These are phyloP conservation scores for Rhodosporidiobolus sp. DNA, from an alignment of 768 basidiomycete genomes.

Conservation along the genomic window DNA sequence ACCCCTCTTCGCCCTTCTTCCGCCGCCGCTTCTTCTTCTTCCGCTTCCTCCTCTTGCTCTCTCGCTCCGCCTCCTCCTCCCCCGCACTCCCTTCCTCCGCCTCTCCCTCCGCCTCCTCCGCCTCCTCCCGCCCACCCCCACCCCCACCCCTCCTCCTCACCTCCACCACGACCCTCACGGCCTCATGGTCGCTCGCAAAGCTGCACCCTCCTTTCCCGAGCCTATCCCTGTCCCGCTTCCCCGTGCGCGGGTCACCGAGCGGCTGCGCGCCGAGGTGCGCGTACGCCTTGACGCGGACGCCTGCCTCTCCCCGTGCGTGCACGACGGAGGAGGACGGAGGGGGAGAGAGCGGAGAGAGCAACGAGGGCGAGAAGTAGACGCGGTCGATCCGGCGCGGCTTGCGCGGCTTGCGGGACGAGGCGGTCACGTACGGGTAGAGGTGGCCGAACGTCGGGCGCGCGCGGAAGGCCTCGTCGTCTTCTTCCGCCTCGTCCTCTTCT, in stretches of 20 bases:
- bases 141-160: not conserved
- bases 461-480: not conserved
- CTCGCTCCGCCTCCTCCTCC: no score
- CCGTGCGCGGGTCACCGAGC: not conserved
- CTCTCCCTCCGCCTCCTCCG: no score
- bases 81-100: no score
- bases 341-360: no score
- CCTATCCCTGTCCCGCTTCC: conserved; percentile 1
- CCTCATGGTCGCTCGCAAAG: conserved; percentile 11
- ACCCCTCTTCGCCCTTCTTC: no score
- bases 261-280: not conserved
- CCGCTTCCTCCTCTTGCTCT: no score
- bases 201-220: not conserved
- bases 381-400: conserved; percentile 38
- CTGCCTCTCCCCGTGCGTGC: no score
- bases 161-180: not conserved
- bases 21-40: no score
- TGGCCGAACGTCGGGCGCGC: conserved; percentile 33
- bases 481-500: not conserved
- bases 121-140: no score
- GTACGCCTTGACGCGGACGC: not conserved
- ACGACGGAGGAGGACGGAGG: not conserved
- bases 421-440: conserved; percentile 33
- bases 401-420: conserved; percentile 14
- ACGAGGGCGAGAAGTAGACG: conserved; percentile 11